A percentile compares a stretch with the other conserved stretches of the same genome.
Conservation (phyloP, 768 basidiomycete species). For the Pleurotus cornucopiae region DNA sequence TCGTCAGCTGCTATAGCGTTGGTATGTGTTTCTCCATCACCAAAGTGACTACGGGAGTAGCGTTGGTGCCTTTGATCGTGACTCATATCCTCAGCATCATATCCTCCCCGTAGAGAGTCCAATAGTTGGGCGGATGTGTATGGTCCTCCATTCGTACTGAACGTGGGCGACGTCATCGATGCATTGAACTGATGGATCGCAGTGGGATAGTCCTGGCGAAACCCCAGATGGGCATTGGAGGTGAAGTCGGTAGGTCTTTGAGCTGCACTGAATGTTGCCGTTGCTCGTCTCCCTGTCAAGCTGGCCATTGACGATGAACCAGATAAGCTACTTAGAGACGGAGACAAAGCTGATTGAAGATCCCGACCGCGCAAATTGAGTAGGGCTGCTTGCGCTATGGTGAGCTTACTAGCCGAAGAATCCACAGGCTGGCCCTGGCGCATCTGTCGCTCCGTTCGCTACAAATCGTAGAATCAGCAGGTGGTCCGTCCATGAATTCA, state of each 20-base stretch:
- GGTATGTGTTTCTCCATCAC: neutral
- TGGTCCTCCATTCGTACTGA: neutral
- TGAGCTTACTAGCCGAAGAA: constrained; percentile 54
- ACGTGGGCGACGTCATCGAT: neutral
- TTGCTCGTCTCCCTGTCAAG: neutral
- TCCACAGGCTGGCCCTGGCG: constrained; percentile 51
- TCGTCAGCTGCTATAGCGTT: neutral
- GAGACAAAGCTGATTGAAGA: constrained; percentile 20
- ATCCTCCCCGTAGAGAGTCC: neutral
- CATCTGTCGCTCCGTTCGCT: constrained; percentile 59
- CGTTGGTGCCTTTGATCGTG: neutral
- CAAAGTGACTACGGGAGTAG: neutral
- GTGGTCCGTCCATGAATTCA: constrained; percentile 1
- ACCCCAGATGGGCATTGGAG: neutral
- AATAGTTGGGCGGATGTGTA: neutral
- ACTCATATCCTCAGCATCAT: constrained; percentile 1
- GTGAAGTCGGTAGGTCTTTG: neutral
- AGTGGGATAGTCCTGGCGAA: neutral
- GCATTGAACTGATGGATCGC: neutral
- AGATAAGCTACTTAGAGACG: neutral
- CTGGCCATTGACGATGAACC: neutral
- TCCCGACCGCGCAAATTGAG: constrained; percentile 74
- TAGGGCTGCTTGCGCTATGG: constrained; percentile 75
- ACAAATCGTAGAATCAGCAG: constrained; percentile 1
- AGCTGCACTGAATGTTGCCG: no score